Conservation (phyloP, 2,329 filamentous ascomycete genomes). For the Curvularia lunata region DNA sequence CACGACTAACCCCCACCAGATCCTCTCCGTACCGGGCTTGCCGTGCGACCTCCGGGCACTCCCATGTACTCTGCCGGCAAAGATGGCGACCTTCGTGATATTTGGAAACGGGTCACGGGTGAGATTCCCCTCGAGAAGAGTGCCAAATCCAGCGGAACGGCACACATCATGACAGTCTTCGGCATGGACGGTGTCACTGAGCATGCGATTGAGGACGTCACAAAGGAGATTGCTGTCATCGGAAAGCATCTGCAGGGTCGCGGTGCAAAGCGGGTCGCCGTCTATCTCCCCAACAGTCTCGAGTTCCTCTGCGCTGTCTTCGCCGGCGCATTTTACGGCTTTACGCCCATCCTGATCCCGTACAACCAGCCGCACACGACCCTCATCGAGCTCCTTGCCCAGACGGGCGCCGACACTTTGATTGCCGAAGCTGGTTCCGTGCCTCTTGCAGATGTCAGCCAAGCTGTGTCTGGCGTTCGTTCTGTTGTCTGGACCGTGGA, state of each 20-base stretch:
- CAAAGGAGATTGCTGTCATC: conserved; percentile 84
- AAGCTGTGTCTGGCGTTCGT: conserved; percentile 71
- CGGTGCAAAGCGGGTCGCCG: conserved; percentile 74
- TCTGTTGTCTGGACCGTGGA: conserved; percentile 93
- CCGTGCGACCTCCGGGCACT: conserved; percentile 79
- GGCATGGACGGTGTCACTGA: conserved; percentile 78
- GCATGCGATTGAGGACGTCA: conserved; percentile 73
- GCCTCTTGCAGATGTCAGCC: conserved; percentile 75
- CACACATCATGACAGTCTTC: conserved; percentile 77
- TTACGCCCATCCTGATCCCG: conserved; percentile 83
- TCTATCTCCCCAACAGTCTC: conserved; percentile 92
- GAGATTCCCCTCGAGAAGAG: conserved; percentile 70
- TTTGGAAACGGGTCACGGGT: conserved; percentile 78
- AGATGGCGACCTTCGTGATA: conserved; percentile 87
- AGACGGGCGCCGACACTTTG: conserved; percentile 78
- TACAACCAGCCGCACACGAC: conserved; percentile 75
- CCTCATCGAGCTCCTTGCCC: conserved; percentile 73
- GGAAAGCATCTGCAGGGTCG: conserved; percentile 76
- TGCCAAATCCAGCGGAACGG: conserved; percentile 66
- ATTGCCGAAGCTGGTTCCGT: conserved; percentile 87
- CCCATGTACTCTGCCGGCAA: conserved; percentile 84
- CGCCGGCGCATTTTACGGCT: conserved; percentile 84
- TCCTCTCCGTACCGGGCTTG: conserved; percentile 53
- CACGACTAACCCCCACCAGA: conserved; percentile 37
- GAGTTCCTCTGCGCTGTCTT: conserved; percentile 85